Evolutionary conservation across 2,329 filamentous ascomycete species (phyloP), one percentile per base, ranked within the genome.

Genomic region (Calycina marina): DNA sequence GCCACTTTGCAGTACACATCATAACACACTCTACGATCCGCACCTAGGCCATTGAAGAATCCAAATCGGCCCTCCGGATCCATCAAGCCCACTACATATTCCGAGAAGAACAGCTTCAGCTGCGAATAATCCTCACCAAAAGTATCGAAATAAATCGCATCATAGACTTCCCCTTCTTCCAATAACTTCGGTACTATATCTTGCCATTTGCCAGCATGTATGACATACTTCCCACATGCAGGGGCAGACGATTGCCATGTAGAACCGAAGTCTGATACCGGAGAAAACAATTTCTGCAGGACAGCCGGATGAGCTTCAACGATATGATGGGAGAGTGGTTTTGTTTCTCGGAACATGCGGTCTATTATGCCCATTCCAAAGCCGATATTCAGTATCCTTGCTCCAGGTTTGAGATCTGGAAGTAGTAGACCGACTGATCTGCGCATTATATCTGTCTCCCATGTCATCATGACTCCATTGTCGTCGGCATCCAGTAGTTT

Each of bases 101-200:
- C 90, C 2, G 70, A 77, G 53, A 96, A 93, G 60, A 96, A 94
- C 38, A 75, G 65, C 28, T 78, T 77, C 16, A 96, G 71, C 53
- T 88, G 81, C 2, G 65, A 63, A 56, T 96, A 98, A 41, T 90
- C 82, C 58, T 98, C 90, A 5, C 85, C 90, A 55, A 96, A 96
- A 0, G 90, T 98, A 52, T 98, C 90, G 50, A 94, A 96, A 61
- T 96, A 98, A 44, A 98, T 83, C 16, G 78, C 82, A 51, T 93
- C 82, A 49, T 88, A 86, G 9, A 73, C 60, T 47, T 78, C 67
- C 6, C 78, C 79, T 25, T 72, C 59, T 37, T 72, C 69, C 1
- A 88, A 58, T 5, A 93, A 61, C 31, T 61, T 60, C 0, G 77
- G 78, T 11, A 86, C 61, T 0, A 90, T 59, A 37, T 90, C 80